Evolutionary conservation across 768 basidiomycete species (phyloP), one percentile per base, ranked within the genome.

Genomic region (Lentinula sp.): DNA sequence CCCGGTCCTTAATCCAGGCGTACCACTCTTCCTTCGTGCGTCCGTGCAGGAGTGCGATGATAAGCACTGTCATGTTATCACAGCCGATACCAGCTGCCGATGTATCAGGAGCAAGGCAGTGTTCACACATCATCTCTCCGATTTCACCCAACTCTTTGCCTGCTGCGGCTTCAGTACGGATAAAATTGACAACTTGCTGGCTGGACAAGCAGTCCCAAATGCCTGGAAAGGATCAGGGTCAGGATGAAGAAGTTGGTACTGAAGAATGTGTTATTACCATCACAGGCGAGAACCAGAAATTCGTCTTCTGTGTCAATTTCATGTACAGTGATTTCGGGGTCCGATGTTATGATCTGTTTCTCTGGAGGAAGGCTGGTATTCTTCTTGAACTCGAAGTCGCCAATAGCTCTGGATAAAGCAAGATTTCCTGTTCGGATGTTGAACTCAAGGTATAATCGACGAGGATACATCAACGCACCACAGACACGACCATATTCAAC

Each of bases 331-430:
- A 99, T 78, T 61, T 99, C 97, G 21, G 97, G 97, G 71, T 99
- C 85, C 42, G 93, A 84, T 1, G 97, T 98, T 66, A 99, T 97
- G 61, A 95, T 87, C 74, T 99, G 97, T 54, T 85, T 83, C 74
- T 98, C 96, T 16, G 95, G 87, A 45, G 82, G 73, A 9, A 98
- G 73, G 16, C 82, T 74, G 53, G 84, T 84, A 70, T 95, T 96
- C 76, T 96, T 95, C 80, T 99, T 99, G 82, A 97, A 99, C 65
- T 97, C 94, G 71, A 99, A 98, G 72, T 99, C 97, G 59, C 97
- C 97, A 31, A 99, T 76, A 4, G 97, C 97, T 67, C 97, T 83
- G 15, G 95, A 95, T 42, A 98, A 76, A 0, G 97, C 96, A 60
- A 99, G 86, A 70, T 98, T 98, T 64, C 96, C 95, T 97, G 67